Percentiles rank a stretch among this genome's conserved stretches.
Evolutionary conservation across 306 rosid species (phyloP).

Genomic region (Parietaria judaica): DNA sequence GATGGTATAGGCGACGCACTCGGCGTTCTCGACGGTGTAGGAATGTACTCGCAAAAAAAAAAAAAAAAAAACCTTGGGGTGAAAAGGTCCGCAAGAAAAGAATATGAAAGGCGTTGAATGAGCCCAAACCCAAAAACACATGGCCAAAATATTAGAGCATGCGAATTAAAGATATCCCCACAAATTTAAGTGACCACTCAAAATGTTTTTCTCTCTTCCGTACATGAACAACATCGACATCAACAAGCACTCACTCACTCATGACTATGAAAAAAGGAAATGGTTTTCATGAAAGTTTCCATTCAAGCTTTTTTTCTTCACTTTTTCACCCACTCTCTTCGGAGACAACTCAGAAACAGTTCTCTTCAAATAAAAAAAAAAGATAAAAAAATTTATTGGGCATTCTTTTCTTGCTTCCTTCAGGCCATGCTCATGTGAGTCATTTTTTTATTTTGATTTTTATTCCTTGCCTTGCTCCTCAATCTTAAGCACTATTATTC

Average conservation of each 20-base stretch:
- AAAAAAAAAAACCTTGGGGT: too few relatives aligned
- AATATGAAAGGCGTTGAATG: too few relatives aligned
- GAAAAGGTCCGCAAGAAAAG: too few relatives aligned
- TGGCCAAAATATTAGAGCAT: too few relatives aligned
- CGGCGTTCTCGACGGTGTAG: too few relatives aligned
- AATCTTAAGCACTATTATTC: background rate
- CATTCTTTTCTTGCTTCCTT: constrained; percentile 14
- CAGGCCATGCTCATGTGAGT: constrained; percentile 2
- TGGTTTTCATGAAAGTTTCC: background rate
- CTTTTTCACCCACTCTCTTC: constrained; percentile 12
- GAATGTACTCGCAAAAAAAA: too few relatives aligned
- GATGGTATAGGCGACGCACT: too few relatives aligned
- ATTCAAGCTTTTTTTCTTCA: background rate
- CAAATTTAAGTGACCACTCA: too few relatives aligned
- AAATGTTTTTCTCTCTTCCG: background rate
- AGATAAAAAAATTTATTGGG: background rate
- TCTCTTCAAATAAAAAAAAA: constrained; percentile 11
- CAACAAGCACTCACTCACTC: background rate
- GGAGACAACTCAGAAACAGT: background rate
- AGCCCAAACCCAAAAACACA: too few relatives aligned
- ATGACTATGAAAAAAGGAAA: background rate
- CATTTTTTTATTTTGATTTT: background rate
- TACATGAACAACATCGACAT: background rate
- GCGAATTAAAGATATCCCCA: too few relatives aligned
- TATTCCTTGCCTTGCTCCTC: constrained; percentile 2